Evolutionary conservation across 768 basidiomycete genomes (phyloP), one percentile per base, ranked within the genome.

Genomic region (Pluteus cervinus): DNA sequence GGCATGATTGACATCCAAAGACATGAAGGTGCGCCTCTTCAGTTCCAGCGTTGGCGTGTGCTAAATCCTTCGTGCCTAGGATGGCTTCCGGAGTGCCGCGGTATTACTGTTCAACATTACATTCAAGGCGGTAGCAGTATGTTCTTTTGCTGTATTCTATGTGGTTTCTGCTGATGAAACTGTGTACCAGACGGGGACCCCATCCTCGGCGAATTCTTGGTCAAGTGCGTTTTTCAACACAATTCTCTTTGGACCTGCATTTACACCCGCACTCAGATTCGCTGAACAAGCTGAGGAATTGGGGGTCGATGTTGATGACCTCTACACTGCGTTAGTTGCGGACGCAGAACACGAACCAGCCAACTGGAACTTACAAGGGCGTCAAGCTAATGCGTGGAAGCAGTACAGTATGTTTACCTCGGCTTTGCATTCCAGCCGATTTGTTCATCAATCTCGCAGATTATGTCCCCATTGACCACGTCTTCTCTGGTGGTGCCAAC

Each of bases 1-100:
- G 79, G 74, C 0, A 75, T 80, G 75, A 71, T 81, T 40, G 71
- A 81, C 48, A 79, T 81, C 20, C 77, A 80, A 49, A 68, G 71
- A 47, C 65, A 80, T 38, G 78, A 81, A 70, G 79, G 76, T 71
- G 23, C 7, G 40, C 38, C 7, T 5, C n/a, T 40, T 24, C n/a
- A 17, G 31, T 15, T 26, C 17, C 25, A n/a, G 11, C 10, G 21
- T 7, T 28, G 10, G 39, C 16, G 14, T 15, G 23, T 17, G 21
- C n/a, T 23, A 1, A 26, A 31, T 20, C 23, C 11, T 24, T 24
- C 21, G 7, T 30, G 14, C 16, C 8, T 40, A 80, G 78, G 79
- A 4, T 81, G 78, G 78, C 61, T 81, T 4, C 79, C 79, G 4
- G 78, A 81, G 53, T 79, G 78, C 47, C 68, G 79, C 37, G 72